These are phyloP conservation scores for Xylariaceae sp. DNA, from an alignment of 2,329 filamentous ascomycete species.

Conservation along the genomic window DNA sequence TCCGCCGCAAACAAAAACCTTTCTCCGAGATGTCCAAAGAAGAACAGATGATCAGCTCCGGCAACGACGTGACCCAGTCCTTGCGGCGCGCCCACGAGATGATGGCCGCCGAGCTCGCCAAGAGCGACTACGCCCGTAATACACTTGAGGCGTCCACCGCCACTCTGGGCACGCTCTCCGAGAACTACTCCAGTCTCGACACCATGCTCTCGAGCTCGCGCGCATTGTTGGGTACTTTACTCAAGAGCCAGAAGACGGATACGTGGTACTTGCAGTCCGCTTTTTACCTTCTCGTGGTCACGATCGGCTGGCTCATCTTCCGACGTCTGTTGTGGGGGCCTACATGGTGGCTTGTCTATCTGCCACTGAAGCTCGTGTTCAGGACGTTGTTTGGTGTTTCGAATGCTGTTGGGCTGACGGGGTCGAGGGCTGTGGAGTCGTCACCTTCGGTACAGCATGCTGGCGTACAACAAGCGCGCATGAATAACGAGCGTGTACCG, in stretches of 20 bases:
- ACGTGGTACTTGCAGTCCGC: slow-evolving; percentile 96
- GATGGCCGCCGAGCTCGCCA: slow-evolving; percentile 78
- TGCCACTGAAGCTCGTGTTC: slow-evolving; percentile 69
- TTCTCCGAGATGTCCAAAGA: slow-evolving; percentile 44
- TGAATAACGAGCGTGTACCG: slow-evolving; percentile 41
- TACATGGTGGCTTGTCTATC: slow-evolving; percentile 81
- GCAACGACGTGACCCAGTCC: slow-evolving; percentile 77
- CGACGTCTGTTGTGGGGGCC: slow-evolving; percentile 83
- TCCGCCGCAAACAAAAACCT: slow-evolving; percentile 34
- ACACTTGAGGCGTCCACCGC: slow-evolving; percentile 80
- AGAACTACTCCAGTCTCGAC: slow-evolving; percentile 77
- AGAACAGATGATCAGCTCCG: slow-evolving; percentile 69
- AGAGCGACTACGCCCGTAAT: slow-evolving; percentile 85
- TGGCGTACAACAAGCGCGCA: slow-evolving; percentile 19
- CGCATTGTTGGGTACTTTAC: slow-evolving; percentile 70
- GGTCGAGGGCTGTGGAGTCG: slow-evolving; percentile 26
- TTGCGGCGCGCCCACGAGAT: slow-evolving; percentile 81
- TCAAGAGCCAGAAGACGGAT: slow-evolving; percentile 89
- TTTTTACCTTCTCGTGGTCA: slow-evolving; percentile 74
- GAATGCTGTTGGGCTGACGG: slow-evolving; percentile 43
- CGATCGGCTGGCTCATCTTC: slow-evolving; percentile 82
- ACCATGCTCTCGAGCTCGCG: slow-evolving; percentile 70
- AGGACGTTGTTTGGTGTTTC: slow-evolving; percentile 55
- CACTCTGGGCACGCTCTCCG: slow-evolving; percentile 74
- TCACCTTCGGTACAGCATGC: slow-evolving; percentile 21